Evolutionary conservation across 345 rosid species (phyloP), one percentile per base, ranked within the genome.

Genomic region (Durio zibethinus): DNA sequence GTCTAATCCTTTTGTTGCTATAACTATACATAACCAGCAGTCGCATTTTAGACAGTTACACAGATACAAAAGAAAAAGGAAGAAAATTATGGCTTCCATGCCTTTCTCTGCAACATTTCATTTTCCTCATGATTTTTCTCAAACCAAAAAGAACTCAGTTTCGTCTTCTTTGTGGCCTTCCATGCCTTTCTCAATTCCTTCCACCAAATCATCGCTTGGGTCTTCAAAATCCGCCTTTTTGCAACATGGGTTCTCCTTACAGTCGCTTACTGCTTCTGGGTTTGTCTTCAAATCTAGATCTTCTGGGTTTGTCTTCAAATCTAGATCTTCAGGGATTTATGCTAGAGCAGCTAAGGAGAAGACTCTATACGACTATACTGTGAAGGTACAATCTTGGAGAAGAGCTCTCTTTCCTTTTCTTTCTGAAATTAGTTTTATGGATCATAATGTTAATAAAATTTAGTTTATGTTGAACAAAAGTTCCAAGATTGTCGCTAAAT

Each of bases 301-400:
- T 78, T 87, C 83, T 25, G 85, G 77, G 45, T 79, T 83, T 78
- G 76, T 64, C 73, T 75, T 78, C 74, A 90, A 88, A 57, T 79
- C 82, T 23, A 82, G 80, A 7, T 63, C 80, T 78, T 87, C 83
- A 29, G 85, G 77, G 45, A 88, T 94, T 73, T 76, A 65, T 68
- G 94, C 97, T 4, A 85, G 88, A 84, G 91, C 98, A 23, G 88
- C 97, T 50, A 82, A 95, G 0, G 97, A 87, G 82, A 93, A 90
- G 84, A 82, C 87, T 53, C 73, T 94, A 40, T 81, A 92, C 64
- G 94, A 93, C 45, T 94, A 80, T 88, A 87, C 94, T 42, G 97
- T 91, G 20, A 94, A 92, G 92, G 98, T 92, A 76, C 15, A 21
- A n/a, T 53, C 7, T 64, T 61, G n/a, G 23, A 40, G 35, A 36